Evolutionary conservation across 805 yeast genomes (phyloP), one percentile per base, ranked within the genome.

Genomic region (Schwanniomyces vanrijiae): DNA sequence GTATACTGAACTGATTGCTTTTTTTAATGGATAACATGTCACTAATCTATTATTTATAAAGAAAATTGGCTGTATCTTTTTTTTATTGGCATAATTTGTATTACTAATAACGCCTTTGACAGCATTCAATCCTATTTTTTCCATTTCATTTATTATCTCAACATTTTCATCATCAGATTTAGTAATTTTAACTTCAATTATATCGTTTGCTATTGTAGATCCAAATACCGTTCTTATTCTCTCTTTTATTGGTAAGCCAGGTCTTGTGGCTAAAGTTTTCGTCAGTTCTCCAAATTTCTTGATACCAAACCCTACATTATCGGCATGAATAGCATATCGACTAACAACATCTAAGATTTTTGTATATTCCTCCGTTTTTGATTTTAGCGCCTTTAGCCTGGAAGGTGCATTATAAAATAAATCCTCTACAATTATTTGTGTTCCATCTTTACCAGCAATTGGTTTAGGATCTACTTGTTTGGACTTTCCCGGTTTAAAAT

Each of bases 1-100:
- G 58, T 83, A 90, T 0, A 84, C 69, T 29, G 84, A 80, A 21
- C 69, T 64, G 1, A 94, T 58, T 0, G 96, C 88, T 42, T 91
- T 73, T 52, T 80, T 75, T 44, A 94, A 65, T 0, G 96, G 90
- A 47, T 90, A 96, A 60, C 95, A 88, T 0, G 83, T 62, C 1
- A 94, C 96, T 2, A 90, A 72, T 43, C 99, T 76, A 55, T 86
- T 78, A 60, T 94, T 94, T 49, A 94, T 88, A 67, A 94, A 94
- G 55, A 94, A 80, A 0, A 90, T 77, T 0, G 94, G 91, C 20
- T 78, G 77, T 5, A 78, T 70, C 9, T 79, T 59, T 61, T 86
- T 88, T 59, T 86, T 88, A 62, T 78, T 81, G 52, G 73, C 73
- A 63, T 76, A 92, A 59, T 88, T 88, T 6, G 91, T 79, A 52